Evolutionary conservation across 2,329 filamentous ascomycete genomes (phyloP).

Genomic region (Trichoderma harzianum): DNA sequence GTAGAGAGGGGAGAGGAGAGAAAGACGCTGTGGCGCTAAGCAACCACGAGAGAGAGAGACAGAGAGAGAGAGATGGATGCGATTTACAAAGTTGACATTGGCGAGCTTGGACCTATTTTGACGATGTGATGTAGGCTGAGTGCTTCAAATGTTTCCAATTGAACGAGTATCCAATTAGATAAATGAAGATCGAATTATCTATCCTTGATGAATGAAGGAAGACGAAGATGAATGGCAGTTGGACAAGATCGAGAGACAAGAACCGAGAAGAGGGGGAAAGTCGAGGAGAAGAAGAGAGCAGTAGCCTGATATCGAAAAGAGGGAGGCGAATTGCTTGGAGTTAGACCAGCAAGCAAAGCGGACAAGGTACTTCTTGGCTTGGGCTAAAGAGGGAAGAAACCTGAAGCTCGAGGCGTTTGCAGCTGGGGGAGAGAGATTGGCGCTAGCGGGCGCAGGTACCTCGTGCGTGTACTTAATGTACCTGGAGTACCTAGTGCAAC

Average conservation of each 20-base stretch:
- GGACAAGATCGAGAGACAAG: neutral
- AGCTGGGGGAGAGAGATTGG: neutral
- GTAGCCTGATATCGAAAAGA: slow-evolving; percentile 9
- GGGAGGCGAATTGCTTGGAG: slow-evolving; percentile 1
- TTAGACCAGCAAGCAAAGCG: neutral
- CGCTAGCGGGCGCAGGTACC: neutral
- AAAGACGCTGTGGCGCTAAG: neutral
- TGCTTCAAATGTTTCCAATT: neutral
- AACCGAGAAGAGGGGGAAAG: neutral
- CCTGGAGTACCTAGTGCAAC: neutral
- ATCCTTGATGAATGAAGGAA: neutral
- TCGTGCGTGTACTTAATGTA: neutral
- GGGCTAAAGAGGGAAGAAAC: neutral
- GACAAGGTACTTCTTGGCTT: neutral
- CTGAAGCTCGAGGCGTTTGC: slow-evolving; percentile 6
- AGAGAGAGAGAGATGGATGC: neutral
- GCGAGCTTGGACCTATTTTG: neutral
- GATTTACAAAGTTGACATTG: neutral
- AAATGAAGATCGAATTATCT: neutral
- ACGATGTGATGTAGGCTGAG: neutral
- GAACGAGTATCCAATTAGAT: neutral
- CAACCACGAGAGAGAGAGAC: neutral
- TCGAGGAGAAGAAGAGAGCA: neutral
- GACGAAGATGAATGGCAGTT: neutral
- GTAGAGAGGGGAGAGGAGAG: neutral